Evolutionary conservation across 2,329 filamentous ascomycete species (phyloP).

Genomic region (Aspergillus clavatus): DNA sequence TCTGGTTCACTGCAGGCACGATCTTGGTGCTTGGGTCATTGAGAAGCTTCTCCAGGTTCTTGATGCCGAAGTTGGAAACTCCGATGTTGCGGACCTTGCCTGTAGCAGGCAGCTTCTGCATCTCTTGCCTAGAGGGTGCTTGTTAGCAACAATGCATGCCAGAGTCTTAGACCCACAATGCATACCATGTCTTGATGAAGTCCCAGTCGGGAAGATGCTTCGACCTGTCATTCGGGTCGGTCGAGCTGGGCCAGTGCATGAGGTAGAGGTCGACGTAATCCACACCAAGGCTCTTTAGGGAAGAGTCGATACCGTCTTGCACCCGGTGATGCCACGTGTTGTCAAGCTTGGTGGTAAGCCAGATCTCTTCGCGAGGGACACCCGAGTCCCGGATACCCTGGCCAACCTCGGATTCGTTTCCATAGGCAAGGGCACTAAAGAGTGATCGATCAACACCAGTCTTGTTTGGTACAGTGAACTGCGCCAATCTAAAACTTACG

Average conservation of each 20-base stretch:
- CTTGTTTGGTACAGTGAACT: not conserved
- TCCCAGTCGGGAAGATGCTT: slow-evolving; percentile 74
- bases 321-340: slow-evolving; percentile 62
- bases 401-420: slow-evolving; percentile 64
- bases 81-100: slow-evolving; percentile 73
- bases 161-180: slow-evolving; percentile 65
- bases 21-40: slow-evolving; percentile 56
- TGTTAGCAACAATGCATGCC: slow-evolving; percentile 50
- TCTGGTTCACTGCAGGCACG: slow-evolving; percentile 50
- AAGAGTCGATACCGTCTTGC: slow-evolving; percentile 56
- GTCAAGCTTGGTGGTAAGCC: slow-evolving; percentile 66
- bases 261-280: slow-evolving; percentile 71
- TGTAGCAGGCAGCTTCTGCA: slow-evolving; percentile 44
- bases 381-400: slow-evolving; percentile 62
- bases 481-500: slow-evolving; percentile 27
- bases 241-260: slow-evolving; percentile 62
- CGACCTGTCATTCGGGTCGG: slow-evolving; percentile 45
- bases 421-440: slow-evolving; percentile 46
- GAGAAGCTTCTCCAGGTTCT: slow-evolving; percentile 72
- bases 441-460: slow-evolving; percentile 1
- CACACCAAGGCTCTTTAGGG: slow-evolving; percentile 59
- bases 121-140: slow-evolving; percentile 52
- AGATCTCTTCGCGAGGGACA: slow-evolving; percentile 62
- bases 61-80: slow-evolving; percentile 80
- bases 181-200: slow-evolving; percentile 69